Conservation (phyloP, 1,284 basidiomycete species). For the Boletus sp. region DNA sequence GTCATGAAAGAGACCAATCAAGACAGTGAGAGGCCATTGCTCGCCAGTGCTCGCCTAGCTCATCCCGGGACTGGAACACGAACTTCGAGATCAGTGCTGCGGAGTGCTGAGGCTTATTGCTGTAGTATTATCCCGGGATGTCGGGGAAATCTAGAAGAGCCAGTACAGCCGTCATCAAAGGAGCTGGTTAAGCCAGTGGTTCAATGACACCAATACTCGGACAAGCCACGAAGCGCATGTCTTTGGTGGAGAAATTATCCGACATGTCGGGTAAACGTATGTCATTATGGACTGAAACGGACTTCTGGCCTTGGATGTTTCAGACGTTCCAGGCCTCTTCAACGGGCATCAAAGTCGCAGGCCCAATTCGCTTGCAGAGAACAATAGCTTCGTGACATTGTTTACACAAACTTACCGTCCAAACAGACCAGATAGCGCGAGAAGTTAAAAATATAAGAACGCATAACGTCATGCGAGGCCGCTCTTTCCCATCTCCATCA, state of each 20-base stretch:
- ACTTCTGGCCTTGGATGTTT: no score
- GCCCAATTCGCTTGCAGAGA: not conserved
- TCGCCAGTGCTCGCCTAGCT: constrained; percentile 11
- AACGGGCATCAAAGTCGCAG: not conserved
- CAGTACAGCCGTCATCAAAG: constrained; percentile 2
- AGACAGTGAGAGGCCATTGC: not conserved
- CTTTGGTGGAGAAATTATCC: not conserved
- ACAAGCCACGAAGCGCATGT: not conserved
- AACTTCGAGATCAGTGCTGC: not conserved
- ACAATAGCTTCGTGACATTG: not conserved
- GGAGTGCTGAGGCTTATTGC: not conserved
- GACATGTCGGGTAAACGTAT: not conserved
- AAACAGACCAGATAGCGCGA: not conserved
- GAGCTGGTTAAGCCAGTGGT: not conserved
- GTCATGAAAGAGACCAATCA: not conserved
- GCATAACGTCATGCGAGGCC: not conserved
- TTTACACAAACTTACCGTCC: not conserved
- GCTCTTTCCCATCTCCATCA: not conserved
- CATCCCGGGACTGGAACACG: not conserved
- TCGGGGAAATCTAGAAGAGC: constrained; percentile 1
- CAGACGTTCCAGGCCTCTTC: not conserved
- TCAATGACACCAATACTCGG: not conserved
- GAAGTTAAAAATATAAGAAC: not conserved
- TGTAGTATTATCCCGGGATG: not conserved
- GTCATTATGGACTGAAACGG: not conserved